These are phyloP conservation scores for Zygosaccharomyces lentus DNA, from an alignment of 805 yeast species.

Conservation along the genomic window DNA sequence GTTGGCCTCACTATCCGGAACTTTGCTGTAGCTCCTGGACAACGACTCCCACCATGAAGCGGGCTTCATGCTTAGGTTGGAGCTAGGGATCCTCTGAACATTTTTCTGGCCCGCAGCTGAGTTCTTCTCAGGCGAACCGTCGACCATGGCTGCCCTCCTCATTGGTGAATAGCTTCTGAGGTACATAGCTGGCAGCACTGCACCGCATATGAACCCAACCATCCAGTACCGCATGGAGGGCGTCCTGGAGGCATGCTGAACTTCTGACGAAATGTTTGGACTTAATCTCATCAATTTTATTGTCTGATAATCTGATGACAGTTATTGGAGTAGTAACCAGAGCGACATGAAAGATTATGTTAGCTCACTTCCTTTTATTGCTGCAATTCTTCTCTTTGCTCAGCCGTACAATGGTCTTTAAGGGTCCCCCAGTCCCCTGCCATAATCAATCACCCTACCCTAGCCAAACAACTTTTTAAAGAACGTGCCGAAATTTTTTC, in stretches of 20 bases:
- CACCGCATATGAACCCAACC: slow-evolving; percentile 29
- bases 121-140: neutral
- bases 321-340: neutral
- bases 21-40: slow-evolving; percentile 3
- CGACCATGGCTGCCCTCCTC: slow-evolving; percentile 1
- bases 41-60: slow-evolving; percentile 10
- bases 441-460: neutral
- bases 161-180: slow-evolving; percentile 16
- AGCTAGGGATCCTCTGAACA: neutral
- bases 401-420: neutral
- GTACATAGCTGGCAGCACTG: slow-evolving; percentile 29
- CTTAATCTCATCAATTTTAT: slow-evolving; percentile 24
- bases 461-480: slow-evolving; percentile 20
- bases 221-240: slow-evolving; percentile 27
- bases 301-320: neutral
- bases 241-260: slow-evolving; percentile 24
- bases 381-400: neutral
- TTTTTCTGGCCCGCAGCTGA: slow-evolving; percentile 10
- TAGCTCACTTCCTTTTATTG: neutral
- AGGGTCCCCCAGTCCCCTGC: neutral
- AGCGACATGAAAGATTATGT: neutral
- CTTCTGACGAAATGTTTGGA: slow-evolving; percentile 26
- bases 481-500: slow-evolving; percentile 18
- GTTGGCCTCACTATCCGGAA: slow-evolving; percentile 16
- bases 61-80: slow-evolving; percentile 4